Conservation (phyloP, 805 yeast species). For the Kazachstania psychrophila region DNA sequence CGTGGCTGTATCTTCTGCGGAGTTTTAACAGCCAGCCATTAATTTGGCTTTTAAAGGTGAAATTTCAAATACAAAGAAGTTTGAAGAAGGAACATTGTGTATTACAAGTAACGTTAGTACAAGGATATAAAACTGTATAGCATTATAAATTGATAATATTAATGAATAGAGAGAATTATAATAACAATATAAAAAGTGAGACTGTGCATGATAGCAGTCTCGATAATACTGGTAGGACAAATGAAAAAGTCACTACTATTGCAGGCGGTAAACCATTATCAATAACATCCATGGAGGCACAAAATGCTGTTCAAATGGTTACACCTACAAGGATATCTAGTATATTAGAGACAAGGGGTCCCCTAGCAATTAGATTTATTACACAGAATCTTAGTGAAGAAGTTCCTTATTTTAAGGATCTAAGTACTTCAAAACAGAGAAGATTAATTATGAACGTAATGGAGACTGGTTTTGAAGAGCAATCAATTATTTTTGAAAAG, state of each 20-base stretch:
- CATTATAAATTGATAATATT: too few relatives aligned
- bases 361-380: conserved; percentile 82
- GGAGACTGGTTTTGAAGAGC: conserved; percentile 54
- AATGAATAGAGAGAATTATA: too few relatives aligned
- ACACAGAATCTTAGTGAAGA: conserved; percentile 68
- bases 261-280: conserved; percentile 1
- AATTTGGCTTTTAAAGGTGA: too few relatives aligned
- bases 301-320: conserved; percentile 6
- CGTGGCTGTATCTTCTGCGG: too few relatives aligned
- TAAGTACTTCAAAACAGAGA: conserved; percentile 81
- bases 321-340: conserved; percentile 4
- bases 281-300: conserved; percentile 6
- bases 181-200: background rate
- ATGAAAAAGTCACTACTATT: background rate
- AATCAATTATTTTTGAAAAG: conserved; percentile 67
- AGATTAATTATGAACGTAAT: conserved; percentile 82
- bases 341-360: conserved; percentile 45
- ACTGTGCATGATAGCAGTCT: background rate
- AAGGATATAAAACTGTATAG: background rate
- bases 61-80: too few relatives aligned
- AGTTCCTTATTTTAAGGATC: conserved; percentile 68
- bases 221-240: background rate
- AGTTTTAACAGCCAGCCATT: too few relatives aligned
- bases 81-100: too few relatives aligned
- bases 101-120: too few relatives aligned